These are phyloP conservation scores for Kodamaea neixiangensis DNA, from an alignment of 805 yeast species.

Conservation along the genomic window DNA sequence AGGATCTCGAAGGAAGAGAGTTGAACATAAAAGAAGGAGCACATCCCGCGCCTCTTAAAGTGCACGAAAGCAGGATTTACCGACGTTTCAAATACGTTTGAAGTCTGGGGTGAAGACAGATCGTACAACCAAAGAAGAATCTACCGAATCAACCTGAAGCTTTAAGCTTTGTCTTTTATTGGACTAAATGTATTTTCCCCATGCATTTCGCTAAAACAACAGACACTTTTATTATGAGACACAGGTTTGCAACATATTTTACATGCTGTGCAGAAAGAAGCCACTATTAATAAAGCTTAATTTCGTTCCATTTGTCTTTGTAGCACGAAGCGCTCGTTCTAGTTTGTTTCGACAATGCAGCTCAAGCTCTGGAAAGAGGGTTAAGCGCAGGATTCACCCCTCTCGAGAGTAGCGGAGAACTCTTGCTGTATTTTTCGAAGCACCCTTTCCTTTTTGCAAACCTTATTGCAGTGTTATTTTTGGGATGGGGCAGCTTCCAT, in stretches of 20 bases:
- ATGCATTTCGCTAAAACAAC: background rate
- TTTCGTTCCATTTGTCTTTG: background rate
- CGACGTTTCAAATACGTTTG: background rate
- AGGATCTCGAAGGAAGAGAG: background rate
- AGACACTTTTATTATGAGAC: slow-evolving; percentile 3
- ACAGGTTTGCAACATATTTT: background rate
- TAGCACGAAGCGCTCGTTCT: background rate
- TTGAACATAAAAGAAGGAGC: background rate
- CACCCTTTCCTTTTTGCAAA: slow-evolving; percentile 1
- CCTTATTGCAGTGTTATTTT: background rate
- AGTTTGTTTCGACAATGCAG: slow-evolving; percentile 3
- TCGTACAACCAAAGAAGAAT: background rate
- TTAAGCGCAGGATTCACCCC: slow-evolving; percentile 1
- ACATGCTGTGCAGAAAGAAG: background rate
- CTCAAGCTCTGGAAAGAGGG: slow-evolving; percentile 1
- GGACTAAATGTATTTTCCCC: background rate
- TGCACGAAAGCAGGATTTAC: background rate
- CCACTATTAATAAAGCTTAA: slow-evolving; percentile 1
- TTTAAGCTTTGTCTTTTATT: background rate
- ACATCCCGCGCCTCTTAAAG: no score
- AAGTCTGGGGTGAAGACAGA: slow-evolving; percentile 1
- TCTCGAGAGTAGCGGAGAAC: background rate
- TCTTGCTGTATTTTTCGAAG: background rate
- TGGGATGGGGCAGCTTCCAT: slow-evolving; percentile 4
- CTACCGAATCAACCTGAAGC: background rate